Base-by-base conservation (phyloP, 202 grass and related monocot species). In the Hordeum pubiflorum region DNA sequence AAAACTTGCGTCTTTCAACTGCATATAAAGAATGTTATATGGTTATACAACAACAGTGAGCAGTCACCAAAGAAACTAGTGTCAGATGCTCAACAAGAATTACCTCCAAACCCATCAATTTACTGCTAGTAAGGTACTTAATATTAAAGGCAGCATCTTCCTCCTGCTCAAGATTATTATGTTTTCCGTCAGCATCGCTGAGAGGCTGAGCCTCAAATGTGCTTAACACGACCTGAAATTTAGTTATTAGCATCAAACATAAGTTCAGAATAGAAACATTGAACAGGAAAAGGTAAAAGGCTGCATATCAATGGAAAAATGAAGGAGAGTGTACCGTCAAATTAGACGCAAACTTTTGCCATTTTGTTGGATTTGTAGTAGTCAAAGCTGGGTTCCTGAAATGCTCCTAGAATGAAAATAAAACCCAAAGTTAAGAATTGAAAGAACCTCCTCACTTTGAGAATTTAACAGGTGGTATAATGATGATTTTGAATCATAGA, bases 171-270 rank as follows among this genome's bases (percentile, higher is more conserved):
- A 98, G 92, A 88, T 88, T 93, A 76, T 95, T 91, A 75, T 86
- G 73, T 77, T 89, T 98, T 63, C 96, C 96, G 82, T 98, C 92
- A 81, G 93, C 92, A 54, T 98, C 96, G 15, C 82, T 88, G 24
- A 98, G 92, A 69, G 95, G 95, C 44, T 95, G 95, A 73, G 95
- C 95, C 87, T 98, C 95, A 94, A 98, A 98, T 72, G 95, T 93
- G 69, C 83, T 93, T 29, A 98, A 80, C 63, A 98, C 92, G 85
- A 98, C 89, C 94, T 97, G 81, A 60, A 86, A 58, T 61, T 64
- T 15, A 82, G 24, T 66, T 77, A 84, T 43, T 60, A 65, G 37
- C 34, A 62, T 15, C 46, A 76, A 78, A 8, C 39, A 83, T 27
- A 85, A 37, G 11, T 79, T 59, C 10, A 32, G 58, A 80, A 58